A percentile compares a stretch with the other conserved stretches of the same genome.
Evolutionary conservation across 2,329 filamentous ascomycete species (phyloP).

Genomic region (Pseudodiploospora longispora): DNA sequence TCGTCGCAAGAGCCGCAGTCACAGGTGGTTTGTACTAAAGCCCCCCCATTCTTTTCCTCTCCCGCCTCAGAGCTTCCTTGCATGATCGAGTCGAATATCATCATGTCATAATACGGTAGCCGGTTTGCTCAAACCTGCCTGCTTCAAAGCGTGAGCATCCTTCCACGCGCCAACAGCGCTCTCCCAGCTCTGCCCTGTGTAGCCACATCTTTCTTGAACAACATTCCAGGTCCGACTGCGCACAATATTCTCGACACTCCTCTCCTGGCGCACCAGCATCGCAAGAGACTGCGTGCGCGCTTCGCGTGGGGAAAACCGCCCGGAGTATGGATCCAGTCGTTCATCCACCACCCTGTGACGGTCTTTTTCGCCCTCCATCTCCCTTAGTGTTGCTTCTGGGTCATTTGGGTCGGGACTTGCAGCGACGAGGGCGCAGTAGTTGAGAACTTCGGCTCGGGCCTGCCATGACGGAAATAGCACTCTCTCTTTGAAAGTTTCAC

Average conservation of each 20-base stretch:
- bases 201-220: slow-evolving; percentile 66
- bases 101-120: not conserved
- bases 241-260: slow-evolving; percentile 70
- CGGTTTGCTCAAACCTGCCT: slow-evolving; percentile 2
- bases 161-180: slow-evolving; percentile 57
- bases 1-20: too few species aligned
- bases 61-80: too few species aligned
- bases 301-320: slow-evolving; percentile 71
- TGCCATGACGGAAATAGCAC: slow-evolving; percentile 89
- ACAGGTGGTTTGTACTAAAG: too few species aligned
- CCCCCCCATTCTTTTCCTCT: too few species aligned
- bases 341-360: slow-evolving; percentile 75
- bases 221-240: slow-evolving; percentile 74
- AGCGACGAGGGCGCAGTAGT: slow-evolving; percentile 83
- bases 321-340: slow-evolving; percentile 84
- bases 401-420: slow-evolving; percentile 82
- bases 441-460: slow-evolving; percentile 69
- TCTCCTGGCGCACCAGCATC: slow-evolving; percentile 63
- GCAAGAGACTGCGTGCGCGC: slow-evolving; percentile 74
- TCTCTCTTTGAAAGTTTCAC: slow-evolving; percentile 63
- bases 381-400: slow-evolving; percentile 62
- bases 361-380: slow-evolving; percentile 62
- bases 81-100: not conserved
- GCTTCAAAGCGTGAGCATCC: slow-evolving; percentile 19
- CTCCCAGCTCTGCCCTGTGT: slow-evolving; percentile 50